Conservation (phyloP, 345 rosid species). For the Gossypium turneri region DNA sequence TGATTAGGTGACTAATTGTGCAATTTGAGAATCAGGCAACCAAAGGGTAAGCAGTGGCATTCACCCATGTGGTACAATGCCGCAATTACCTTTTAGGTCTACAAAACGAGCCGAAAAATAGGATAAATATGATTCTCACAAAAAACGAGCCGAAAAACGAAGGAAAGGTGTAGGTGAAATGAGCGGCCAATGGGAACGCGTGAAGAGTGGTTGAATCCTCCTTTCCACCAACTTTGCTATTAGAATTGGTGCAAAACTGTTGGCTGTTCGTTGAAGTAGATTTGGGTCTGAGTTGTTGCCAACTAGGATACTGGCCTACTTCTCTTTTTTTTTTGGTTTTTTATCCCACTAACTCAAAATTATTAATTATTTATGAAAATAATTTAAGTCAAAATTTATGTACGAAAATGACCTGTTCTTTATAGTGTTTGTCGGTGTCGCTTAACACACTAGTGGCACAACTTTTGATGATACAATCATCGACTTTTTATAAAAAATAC, state of each 20-base stretch:
- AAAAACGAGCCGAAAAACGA: neutral
- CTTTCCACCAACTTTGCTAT: neutral
- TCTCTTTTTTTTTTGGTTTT: no score
- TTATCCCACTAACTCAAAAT: no score
- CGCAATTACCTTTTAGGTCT: neutral
- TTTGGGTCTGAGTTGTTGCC: neutral
- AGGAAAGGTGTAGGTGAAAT: neutral
- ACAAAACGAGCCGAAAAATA: neutral
- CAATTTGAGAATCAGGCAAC: no score
- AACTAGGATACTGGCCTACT: neutral
- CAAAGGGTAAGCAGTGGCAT: no score
- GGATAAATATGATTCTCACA: neutral
- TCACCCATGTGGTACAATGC: no score
- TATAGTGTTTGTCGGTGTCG: accelerated
- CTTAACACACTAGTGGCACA: no score
- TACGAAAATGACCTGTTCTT: accelerated
- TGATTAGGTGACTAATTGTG: no score
- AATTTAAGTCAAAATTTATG: no score
- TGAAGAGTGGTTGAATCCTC: neutral
- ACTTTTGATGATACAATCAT: accelerated
- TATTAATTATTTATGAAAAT: no score
- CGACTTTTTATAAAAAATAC: no score
- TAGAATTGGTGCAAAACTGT: neutral
- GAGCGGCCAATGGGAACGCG: neutral
- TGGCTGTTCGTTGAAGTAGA: neutral